Percentiles rank a stretch among this genome's conserved stretches.
Evolutionary conservation across 176 grass and related monocot genomes (phyloP).

Genomic region (Echinochloa phyllopogon): DNA sequence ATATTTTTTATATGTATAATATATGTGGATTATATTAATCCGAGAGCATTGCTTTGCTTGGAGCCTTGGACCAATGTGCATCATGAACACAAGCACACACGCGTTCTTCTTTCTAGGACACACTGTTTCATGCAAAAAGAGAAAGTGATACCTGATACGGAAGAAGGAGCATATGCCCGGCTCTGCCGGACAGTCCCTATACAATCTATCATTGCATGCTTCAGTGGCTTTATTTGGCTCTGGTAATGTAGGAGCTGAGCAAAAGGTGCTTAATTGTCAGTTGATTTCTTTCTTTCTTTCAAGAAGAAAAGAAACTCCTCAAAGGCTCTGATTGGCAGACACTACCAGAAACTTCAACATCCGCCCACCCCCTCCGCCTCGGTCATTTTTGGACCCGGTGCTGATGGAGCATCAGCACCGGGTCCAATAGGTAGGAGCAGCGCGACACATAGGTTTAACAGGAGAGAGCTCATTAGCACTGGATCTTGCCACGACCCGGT

Average conservation of each 20-base stretch:
- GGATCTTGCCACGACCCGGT: no score
- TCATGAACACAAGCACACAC: neutral
- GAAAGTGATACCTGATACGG: neutral
- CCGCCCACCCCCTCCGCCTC: no score
- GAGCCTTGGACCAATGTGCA: neutral
- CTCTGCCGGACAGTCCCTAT: neutral
- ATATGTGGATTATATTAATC: conserved; percentile 18
- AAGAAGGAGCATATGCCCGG: neutral
- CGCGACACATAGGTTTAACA: no score
- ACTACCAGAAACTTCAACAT: no score
- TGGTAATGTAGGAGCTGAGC: neutral
- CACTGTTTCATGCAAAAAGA: conserved; percentile 24
- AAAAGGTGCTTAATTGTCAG: neutral
- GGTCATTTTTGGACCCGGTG: no score
- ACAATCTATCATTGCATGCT: neutral
- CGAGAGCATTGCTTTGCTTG: conserved; percentile 21
- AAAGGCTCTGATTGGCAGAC: no score
- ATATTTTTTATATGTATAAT: neutral
- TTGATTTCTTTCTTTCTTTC: neutral
- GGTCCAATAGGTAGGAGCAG: no score
- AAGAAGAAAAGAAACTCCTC: neutral
- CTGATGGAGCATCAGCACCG: no score
- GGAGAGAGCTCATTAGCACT: no score
- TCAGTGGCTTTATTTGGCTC: neutral
- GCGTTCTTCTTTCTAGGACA: neutral